Evolutionary conservation across 2,329 filamentous ascomycete species (phyloP).

Genomic region (Ceratocystis diversiconidia): DNA sequence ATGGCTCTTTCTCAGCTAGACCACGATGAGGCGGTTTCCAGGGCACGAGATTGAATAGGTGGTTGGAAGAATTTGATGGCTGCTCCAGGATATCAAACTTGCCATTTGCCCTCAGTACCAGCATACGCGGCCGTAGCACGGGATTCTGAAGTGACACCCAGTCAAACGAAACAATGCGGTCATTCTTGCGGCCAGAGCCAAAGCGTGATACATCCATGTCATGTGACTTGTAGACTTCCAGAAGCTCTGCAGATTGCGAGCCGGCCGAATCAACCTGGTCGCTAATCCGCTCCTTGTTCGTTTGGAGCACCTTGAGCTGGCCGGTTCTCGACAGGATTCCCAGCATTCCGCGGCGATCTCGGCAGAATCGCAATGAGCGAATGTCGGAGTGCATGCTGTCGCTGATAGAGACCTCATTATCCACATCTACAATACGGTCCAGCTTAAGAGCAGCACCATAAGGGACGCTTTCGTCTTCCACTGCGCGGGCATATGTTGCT

Average conservation of each 20-base stretch:
- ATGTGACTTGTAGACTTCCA: conserved; percentile 45
- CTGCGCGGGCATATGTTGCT: conserved; percentile 39
- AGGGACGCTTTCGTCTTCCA: conserved; percentile 46
- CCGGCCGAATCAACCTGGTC: background rate
- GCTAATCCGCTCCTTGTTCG: conserved; percentile 38
- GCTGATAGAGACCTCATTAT: conserved; percentile 34
- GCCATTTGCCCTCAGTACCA: conserved; percentile 47
- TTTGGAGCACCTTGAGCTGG: conserved; percentile 48
- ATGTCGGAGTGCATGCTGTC: conserved; percentile 48
- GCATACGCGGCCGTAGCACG: conserved; percentile 40
- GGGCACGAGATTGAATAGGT: conserved; percentile 45
- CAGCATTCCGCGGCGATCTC: conserved; percentile 46
- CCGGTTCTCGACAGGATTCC: conserved; percentile 49
- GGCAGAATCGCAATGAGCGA: conserved; percentile 47
- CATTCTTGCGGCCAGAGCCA: conserved; percentile 37
- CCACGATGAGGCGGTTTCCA: conserved; percentile 47
- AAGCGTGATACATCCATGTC: conserved; percentile 47
- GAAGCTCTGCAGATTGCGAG: conserved; percentile 36
- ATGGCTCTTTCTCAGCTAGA: conserved; percentile 37
- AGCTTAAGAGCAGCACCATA: conserved; percentile 49
- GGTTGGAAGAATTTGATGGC: conserved; percentile 42
- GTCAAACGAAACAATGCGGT: conserved; percentile 53
- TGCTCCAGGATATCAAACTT: conserved; percentile 48
- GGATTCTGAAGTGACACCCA: conserved; percentile 48
- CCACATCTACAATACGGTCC: conserved; percentile 42